Conservation (phyloP, 2,329 filamentous ascomycete species). For the Lizonia empirigonia region DNA sequence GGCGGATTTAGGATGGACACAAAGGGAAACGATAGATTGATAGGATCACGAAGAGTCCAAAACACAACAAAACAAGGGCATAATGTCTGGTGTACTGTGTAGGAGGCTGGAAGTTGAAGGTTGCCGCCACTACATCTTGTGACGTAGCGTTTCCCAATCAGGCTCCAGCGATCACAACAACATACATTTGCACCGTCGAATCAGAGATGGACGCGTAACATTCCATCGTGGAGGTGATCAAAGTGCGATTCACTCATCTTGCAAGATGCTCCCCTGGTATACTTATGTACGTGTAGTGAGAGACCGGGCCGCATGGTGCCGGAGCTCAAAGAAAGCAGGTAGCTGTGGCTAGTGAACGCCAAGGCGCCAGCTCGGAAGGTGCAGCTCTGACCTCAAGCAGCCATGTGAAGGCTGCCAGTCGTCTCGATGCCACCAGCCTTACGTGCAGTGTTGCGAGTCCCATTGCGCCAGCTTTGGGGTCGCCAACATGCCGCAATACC, state of each 20-base stretch:
- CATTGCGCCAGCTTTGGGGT: slow-evolving; percentile 15
- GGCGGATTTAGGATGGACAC: neutral
- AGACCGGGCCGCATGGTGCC: slow-evolving; percentile 7
- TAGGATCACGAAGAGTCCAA: neutral
- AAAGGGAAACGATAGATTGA: neutral
- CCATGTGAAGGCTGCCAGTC: slow-evolving; percentile 23
- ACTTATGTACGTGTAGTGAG: neutral
- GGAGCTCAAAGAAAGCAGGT: slow-evolving; percentile 1
- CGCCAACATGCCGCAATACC: slow-evolving; percentile 6
- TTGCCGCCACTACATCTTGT: slow-evolving; percentile 32
- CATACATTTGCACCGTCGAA: neutral
- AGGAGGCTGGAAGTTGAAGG: slow-evolving; percentile 28
- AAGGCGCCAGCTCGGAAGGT: slow-evolving; percentile 35
- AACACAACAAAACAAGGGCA: neutral
- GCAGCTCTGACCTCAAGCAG: slow-evolving; percentile 22
- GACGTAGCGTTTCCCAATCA: slow-evolving; percentile 41
- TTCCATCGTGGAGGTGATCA: neutral
- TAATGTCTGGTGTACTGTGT: slow-evolving; percentile 5
- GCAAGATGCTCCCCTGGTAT: neutral
- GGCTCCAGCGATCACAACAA: slow-evolving; percentile 1
- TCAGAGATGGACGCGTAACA: neutral
- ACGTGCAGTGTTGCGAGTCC: slow-evolving; percentile 25
- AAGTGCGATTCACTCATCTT: neutral
- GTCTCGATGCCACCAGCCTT: slow-evolving; percentile 39
- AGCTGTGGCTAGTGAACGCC: slow-evolving; percentile 16